Base-by-base conservation (phyloP, 345 rosid species). In the Bruguiera sexangula region DNA sequence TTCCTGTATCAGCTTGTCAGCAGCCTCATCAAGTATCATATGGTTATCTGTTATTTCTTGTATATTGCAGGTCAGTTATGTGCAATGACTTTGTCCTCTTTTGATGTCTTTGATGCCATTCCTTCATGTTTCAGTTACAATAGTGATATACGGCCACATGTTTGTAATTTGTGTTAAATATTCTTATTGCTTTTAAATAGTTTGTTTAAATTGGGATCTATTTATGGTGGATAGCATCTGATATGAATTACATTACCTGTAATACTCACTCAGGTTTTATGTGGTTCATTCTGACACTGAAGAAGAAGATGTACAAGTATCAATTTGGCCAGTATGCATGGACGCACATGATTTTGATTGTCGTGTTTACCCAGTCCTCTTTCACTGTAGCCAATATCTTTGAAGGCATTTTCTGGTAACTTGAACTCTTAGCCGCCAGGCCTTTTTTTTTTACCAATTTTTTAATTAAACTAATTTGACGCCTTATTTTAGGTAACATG, bases 241-340 rank as follows among this genome's bases (percentile, higher is more conserved):
- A 30, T 37, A 22, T 53, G 59, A 34, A 29, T 59, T 10, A 31
- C 60, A 39, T 31, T 27, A 19, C 37, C 27, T 62, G 29, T 57
- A 50, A n/a, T 18, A 1, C 60, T 66, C 46, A 2, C 29, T 66
- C 83, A 94, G 98, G 98, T 75, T 94, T 94, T 76, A 87, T 94
- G 85, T 94, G 98, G 97, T 94, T 94, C 85, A 94, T 94, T 81
- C 88, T 94, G 64, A 82, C 98, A 21, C 74, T 94, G 60, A 94
- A 91, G 82, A 94, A 88, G 95, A 88, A 87, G 89, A 87, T 89
- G 96, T 94, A 94, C 85, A 91, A 94, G 90, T 94, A 94, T 89
- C 98, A 91, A 82, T 94, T 94, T 87, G 87, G 97, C 78, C 97
- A 94, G 75, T 91, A 86, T 72, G 97, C 98, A 54, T 94, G 98